Base-by-base conservation (phyloP, 139 green algal species). In the Coelastrella sp. region DNA sequence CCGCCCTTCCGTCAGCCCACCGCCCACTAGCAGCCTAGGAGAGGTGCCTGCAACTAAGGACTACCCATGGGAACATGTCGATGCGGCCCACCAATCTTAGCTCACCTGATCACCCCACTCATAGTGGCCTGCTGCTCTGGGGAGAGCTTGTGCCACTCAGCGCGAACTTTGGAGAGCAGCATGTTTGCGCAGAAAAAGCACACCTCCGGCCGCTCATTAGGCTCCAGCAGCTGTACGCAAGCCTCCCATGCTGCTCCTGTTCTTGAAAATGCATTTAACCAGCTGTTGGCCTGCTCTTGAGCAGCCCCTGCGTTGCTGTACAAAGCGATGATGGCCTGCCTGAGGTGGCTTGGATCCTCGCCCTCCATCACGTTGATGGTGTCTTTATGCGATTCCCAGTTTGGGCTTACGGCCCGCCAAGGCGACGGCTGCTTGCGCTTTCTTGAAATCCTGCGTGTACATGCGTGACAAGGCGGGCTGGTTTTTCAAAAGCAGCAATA, bases 111-210 rank as follows among this genome's bases (percentile, higher is more conserved):
- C 65, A 78, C 15, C 6, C n/a, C 14, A 19, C 76, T 57, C 49
- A 95, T 82, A 68, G 78, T 76, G 60, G 72, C 63, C 1, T 88
- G 76, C 20, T 92, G 89, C 78, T 92, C 84, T 11, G 22, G 15
- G 8, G 87, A 82, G 24, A 96, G 85, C 66, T 91, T 92, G 81
- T 68, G 66, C 91, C 92, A 96, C 27, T 97, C 92, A 22, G 20
- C 56, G 14, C 92, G 87, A 11, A 96, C 93, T 83, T 97, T 97
- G 0, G 91, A 82, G 10, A 92, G 61, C 61, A 97, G 89, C 87
- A 96, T 61, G 74, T 96, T 95, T 15, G 91, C 92, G 6, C 66
- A 86, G 88, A 96, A 96, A 81, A 95, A 97, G n/a, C 88, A 87
- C 74, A 94, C 89, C 80, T 94, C 92, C 6, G 87, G 61, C 6